phyloP scores from a whole-genome alignment of 441 rosid species.

The Manihot esculenta region DNA sequence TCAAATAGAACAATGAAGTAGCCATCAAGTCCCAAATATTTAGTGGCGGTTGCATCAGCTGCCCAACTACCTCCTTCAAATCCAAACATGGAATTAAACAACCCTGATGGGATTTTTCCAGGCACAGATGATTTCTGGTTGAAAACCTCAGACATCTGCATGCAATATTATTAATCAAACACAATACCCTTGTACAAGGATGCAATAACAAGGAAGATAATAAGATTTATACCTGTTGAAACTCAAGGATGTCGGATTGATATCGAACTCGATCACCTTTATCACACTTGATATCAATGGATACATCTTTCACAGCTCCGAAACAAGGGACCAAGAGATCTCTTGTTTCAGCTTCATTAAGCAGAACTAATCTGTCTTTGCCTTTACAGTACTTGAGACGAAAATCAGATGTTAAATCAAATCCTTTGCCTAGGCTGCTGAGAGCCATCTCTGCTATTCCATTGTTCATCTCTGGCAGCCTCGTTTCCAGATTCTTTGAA shows the following conservation, averaged over 20 bases:
- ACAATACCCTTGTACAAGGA: too few relatives aligned
- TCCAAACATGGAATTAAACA: constrained; percentile 73
- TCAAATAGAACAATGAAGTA: constrained; percentile 52
- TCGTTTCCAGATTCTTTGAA: background rate
- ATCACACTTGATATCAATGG: constrained; percentile 70
- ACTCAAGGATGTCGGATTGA: constrained; percentile 79
- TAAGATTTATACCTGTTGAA: constrained; percentile 50
- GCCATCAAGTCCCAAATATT: constrained; percentile 68
- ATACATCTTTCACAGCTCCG: constrained; percentile 46
- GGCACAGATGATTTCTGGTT: constrained; percentile 55
- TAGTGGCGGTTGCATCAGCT: constrained; percentile 62
- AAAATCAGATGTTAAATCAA: constrained; percentile 79
- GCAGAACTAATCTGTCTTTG: constrained; percentile 51
- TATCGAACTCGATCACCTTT: constrained; percentile 80
- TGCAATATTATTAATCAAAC: background rate
- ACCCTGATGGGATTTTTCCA: constrained; percentile 84
- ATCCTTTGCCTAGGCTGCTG: constrained; percentile 76
- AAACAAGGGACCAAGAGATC: constrained; percentile 66
- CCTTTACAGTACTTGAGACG: constrained; percentile 81
- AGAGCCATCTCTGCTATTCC: constrained; percentile 50
- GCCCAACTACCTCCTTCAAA: constrained; percentile 73
- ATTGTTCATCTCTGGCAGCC: constrained; percentile 24
- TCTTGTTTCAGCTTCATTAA: constrained; percentile 48
- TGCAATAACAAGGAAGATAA: background rate
- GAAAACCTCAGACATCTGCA: constrained; percentile 85